phyloP scores from a whole-genome alignment of 441 rosid genomes.

The Populus hybrid region DNA sequence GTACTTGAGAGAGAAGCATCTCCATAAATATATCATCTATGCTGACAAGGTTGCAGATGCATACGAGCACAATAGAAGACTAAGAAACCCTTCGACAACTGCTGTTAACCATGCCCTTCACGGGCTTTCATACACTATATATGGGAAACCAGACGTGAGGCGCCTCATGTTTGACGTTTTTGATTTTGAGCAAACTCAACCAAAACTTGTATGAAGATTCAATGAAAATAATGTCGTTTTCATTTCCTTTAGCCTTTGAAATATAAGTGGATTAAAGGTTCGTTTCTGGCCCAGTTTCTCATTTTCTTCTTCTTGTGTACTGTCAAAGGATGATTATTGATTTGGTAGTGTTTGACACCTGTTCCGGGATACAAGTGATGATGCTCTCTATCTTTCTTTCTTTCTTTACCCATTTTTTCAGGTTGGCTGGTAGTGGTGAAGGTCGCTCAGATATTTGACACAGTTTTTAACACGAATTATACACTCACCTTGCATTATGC shows the following conservation, averaged over 20 bases:
- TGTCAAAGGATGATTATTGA: no score
- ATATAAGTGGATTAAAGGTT: background rate
- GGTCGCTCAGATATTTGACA: background rate
- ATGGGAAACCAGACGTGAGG: constrained; percentile 84
- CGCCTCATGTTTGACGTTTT: constrained; percentile 93
- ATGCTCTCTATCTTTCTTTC: no score
- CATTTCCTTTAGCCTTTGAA: background rate
- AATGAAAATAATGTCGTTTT: background rate
- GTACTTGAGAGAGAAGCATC: constrained; percentile 73
- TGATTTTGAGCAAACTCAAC: constrained; percentile 91
- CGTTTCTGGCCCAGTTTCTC: no score
- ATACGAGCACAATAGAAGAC: constrained; percentile 73
- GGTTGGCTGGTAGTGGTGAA: no score
- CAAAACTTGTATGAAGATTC: constrained; percentile 59
- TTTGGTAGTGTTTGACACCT: no score
- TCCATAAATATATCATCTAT: constrained; percentile 57
- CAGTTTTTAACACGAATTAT: no score
- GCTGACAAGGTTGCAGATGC: constrained; percentile 77
- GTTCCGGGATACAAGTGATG: no score
- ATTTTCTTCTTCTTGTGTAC: no score
- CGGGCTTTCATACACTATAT: constrained; percentile 72
- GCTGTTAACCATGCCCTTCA: constrained; percentile 90
- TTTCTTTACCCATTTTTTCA: no score
- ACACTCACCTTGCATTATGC: background rate
- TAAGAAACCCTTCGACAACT: constrained; percentile 75